Evolutionary conservation across 2,329 filamentous ascomycete genomes (phyloP), one percentile per base, ranked within the genome.

Genomic region (Monilinia fructigena): DNA sequence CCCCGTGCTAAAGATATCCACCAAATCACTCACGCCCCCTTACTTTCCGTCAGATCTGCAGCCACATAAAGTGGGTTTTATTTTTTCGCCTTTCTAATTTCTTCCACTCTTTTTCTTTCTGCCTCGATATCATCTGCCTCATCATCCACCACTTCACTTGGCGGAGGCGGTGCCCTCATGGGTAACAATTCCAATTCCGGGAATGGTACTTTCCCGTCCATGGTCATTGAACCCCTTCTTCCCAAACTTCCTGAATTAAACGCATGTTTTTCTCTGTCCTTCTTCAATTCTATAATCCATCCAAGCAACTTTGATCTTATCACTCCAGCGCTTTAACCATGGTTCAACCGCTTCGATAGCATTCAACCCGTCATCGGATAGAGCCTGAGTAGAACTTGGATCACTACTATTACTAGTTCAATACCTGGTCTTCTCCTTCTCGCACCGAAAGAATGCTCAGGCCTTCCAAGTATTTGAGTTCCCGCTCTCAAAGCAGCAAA

Each of bases 171-270:
- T 55, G 52, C 52, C 20, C 59, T 45, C 45, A 72, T 56, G 8
- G 72, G 70, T 16, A 75, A 53, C 8, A 75, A 67, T 48, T 76
- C 75, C 35, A 75, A 61, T 48, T 76, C 73, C 0, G 74, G 74
- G 62, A 68, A 75, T 58, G 74, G 71, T 3, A 76, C 54, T 40
- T 70, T 62, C 8, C 70, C 68, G 8, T 69, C 69, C 23, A 70
- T 52, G 60, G 60, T 70, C 61, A 73, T 62, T 52, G 74, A 75
- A 3, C 72, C 68, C 67, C 69, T 71, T 26, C 71, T 55, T 1
- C 73, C 74, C 31, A 64, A 66, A 6, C 70, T 65, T 6, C 63
- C 63, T 5, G 42, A 53, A 8, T 60, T 26, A 31, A 63, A 63
- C 0, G 56, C 63, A 45, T 62, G 56, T 14, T 23, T 23, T 61